Conservation (phyloP, 192 early-diverging fungal species). For the Linnemannia zychae region DNA sequence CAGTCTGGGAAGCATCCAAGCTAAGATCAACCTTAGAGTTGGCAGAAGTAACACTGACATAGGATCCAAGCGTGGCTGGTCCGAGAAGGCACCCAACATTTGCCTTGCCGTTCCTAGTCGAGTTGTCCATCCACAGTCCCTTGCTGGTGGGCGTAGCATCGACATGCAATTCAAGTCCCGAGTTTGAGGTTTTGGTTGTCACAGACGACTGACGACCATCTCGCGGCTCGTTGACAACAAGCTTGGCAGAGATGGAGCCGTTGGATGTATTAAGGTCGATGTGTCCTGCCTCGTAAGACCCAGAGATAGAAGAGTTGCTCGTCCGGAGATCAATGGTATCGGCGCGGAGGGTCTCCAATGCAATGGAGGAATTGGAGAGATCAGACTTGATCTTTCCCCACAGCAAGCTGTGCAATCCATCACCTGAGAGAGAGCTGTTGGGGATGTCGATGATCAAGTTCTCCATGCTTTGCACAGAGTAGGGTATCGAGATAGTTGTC, state of each 20-base stretch:
- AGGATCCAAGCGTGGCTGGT: slow-evolving; percentile 11
- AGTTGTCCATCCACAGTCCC: slow-evolving; percentile 35
- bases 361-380: slow-evolving; percentile 35
- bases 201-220: slow-evolving; percentile 43
- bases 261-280: slow-evolving; percentile 38
- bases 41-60: slow-evolving; percentile 9
- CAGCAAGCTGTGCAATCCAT: slow-evolving; percentile 14
- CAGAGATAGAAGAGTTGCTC: slow-evolving; percentile 39
- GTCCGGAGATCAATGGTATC: slow-evolving; percentile 33
- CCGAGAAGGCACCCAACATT: slow-evolving; percentile 37
- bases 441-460: slow-evolving; percentile 19
- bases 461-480: slow-evolving; percentile 15
- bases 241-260: slow-evolving; percentile 49
- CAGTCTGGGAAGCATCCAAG: slow-evolving; percentile 45
- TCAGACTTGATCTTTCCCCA: slow-evolving; percentile 22
- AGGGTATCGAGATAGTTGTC: slow-evolving; percentile 41
- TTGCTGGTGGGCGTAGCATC: slow-evolving; percentile 21
- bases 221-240: slow-evolving; percentile 23
- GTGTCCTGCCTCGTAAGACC: slow-evolving; percentile 35
- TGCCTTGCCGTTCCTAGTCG: slow-evolving; percentile 41
- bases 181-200: slow-evolving; percentile 39
- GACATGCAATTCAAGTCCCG: slow-evolving; percentile 40
- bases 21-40: slow-evolving; percentile 47
- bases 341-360: slow-evolving; percentile 33
- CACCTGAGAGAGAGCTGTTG: slow-evolving; percentile 39